phyloP scores from a whole-genome alignment of 305 asterid genomes.

The Fraxinus ornus region DNA sequence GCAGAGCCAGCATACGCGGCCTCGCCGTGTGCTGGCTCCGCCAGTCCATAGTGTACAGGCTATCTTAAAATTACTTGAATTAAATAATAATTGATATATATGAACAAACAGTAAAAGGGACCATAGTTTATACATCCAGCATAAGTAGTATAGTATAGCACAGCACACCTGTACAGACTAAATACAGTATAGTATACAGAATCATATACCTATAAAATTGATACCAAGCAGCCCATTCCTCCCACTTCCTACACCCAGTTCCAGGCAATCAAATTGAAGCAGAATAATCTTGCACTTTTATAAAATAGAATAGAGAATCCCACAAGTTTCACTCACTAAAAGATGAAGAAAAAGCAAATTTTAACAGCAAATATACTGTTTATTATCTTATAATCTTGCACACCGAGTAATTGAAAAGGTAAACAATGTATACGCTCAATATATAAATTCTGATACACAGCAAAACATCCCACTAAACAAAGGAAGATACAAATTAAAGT shows the following conservation, averaged over 20 bases:
- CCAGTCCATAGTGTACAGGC: neutral
- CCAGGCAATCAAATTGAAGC: neutral
- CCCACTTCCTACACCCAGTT: neutral
- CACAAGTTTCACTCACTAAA: neutral
- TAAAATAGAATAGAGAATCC: neutral
- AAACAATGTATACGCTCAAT: slow-evolving; percentile 18
- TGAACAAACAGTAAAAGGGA: neutral
- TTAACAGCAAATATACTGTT: neutral
- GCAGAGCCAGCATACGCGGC: no score
- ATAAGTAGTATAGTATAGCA: neutral
- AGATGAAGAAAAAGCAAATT: neutral
- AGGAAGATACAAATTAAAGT: neutral
- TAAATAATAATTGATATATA: neutral
- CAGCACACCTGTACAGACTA: neutral
- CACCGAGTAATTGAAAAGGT: slow-evolving; percentile 18
- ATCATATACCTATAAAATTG: neutral
- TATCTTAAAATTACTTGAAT: neutral
- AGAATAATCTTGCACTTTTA: neutral
- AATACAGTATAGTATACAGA: neutral
- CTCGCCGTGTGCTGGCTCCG: no score
- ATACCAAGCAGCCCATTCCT: neutral
- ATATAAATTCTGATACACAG: slow-evolving; percentile 19
- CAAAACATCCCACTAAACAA: slow-evolving; percentile 15
- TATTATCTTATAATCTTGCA: neutral
- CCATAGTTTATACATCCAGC: neutral